Evolutionary conservation across 169 alveolate species (phyloP).

Genomic region (Eimeria mitis): DNA sequence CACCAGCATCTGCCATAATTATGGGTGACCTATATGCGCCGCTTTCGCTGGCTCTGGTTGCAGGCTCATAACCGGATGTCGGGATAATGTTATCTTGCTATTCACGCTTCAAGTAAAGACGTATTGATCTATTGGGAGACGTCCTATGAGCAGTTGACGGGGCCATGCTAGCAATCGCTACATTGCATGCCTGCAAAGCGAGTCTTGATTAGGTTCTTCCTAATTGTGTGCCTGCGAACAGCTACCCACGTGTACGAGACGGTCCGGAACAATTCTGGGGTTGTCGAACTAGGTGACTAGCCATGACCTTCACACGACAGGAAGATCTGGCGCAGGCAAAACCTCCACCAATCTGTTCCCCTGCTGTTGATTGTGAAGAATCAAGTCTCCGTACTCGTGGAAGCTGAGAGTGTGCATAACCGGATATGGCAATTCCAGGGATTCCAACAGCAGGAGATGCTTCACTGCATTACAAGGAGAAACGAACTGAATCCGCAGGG

Average conservation of each 20-base stretch:
- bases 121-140: too few relatives aligned
- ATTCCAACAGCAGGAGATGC: background rate
- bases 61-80: background rate
- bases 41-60: background rate
- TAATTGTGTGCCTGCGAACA: background rate
- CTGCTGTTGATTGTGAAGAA: background rate
- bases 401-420: background rate
- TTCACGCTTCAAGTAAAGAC: background rate
- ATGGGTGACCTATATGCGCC: background rate
- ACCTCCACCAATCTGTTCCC: background rate
- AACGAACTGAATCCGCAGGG: too few relatives aligned
- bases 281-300: background rate
- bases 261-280: background rate
- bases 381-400: background rate
- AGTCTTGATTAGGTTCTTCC: background rate
- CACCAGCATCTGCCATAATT: too few relatives aligned
- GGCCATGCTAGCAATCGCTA: background rate
- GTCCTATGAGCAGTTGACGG: background rate
- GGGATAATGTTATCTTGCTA: background rate
- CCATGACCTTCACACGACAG: background rate
- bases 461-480: too few relatives aligned
- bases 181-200: background rate
- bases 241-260: background rate
- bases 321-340: background rate
- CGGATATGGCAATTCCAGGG: background rate